Evolutionary conservation across 768 basidiomycete species (phyloP).

Genomic region (Kockovaella imperatae): DNA sequence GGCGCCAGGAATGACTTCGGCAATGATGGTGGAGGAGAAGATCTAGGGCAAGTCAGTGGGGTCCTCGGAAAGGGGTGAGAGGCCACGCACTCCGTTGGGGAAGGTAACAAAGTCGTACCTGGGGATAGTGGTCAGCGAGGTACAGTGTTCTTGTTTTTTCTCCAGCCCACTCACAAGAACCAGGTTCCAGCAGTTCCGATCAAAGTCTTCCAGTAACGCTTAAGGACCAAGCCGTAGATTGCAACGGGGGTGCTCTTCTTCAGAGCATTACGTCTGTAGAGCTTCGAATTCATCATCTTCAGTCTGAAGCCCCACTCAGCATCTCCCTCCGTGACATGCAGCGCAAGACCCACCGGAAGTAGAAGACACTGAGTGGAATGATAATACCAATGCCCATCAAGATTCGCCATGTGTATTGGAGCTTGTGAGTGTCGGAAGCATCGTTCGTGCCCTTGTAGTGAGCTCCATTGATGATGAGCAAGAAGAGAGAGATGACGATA

Average conservation of each 20-base stretch:
- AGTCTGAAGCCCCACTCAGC: constrained; percentile 54
- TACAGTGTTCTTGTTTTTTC: too few species aligned
- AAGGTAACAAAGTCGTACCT: constrained; percentile 65
- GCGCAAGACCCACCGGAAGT: constrained; percentile 34
- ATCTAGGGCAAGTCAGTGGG: background rate
- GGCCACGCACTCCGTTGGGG: constrained; percentile 67
- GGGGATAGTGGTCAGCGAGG: background rate
- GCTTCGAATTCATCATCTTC: constrained; percentile 61
- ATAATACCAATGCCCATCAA: constrained; percentile 57
- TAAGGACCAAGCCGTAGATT: constrained; percentile 57
- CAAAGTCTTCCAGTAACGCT: constrained; percentile 60
- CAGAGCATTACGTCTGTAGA: constrained; percentile 61
- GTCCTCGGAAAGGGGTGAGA: constrained; percentile 47
- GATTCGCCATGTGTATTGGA: constrained; percentile 23
- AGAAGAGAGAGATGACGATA: constrained; percentile 58
- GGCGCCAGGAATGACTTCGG: constrained; percentile 55
- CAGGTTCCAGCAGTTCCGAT: constrained; percentile 69
- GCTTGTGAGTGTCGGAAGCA: constrained; percentile 15
- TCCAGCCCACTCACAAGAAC: constrained; percentile 41
- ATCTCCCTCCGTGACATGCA: background rate
- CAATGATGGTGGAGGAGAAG: constrained; percentile 53
- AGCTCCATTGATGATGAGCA: constrained; percentile 57
- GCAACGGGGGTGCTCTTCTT: constrained; percentile 48
- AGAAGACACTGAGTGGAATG: constrained; percentile 60
- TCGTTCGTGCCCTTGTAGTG: constrained; percentile 20